phyloP scores from a whole-genome alignment of 805 yeast genomes.

The Zygotorulaspora sp. region DNA sequence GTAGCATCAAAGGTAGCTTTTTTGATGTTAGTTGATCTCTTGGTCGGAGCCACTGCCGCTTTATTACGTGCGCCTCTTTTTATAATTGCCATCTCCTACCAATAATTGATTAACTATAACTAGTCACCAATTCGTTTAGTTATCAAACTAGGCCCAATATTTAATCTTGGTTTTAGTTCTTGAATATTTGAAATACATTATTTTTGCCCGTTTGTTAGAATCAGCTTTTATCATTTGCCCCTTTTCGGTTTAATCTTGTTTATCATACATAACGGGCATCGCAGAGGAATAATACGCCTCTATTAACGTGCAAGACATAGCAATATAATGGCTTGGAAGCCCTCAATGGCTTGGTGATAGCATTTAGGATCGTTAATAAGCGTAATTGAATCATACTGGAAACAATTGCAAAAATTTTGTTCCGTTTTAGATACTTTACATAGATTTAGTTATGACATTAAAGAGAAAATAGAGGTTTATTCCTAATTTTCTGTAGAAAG shows the following conservation, averaged over 20 bases:
- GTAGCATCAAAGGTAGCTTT: slow-evolving; percentile 87
- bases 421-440: neutral
- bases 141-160: neutral
- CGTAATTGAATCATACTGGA: too few species aligned
- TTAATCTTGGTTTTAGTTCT: too few species aligned
- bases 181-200: too few species aligned
- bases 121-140: too few species aligned
- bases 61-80: slow-evolving; percentile 67
- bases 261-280: slow-evolving; percentile 2
- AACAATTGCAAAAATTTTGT: too few species aligned
- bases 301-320: too few species aligned
- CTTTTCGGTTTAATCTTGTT: slow-evolving; percentile 1
- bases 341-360: too few species aligned
- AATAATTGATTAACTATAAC: too few species aligned
- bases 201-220: too few species aligned
- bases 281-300: too few species aligned
- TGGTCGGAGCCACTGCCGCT: slow-evolving; percentile 49
- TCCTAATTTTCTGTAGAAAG: neutral
- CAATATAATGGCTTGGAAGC: too few species aligned
- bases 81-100: slow-evolving; percentile 60
- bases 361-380: too few species aligned
- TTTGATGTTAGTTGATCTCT: slow-evolving; percentile 53
- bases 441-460: neutral
- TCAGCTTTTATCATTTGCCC: slow-evolving; percentile 2
- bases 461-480: neutral